Evolutionary conservation across 768 basidiomycete genomes (phyloP).

Genomic region (Dentipellis fragilis): DNA sequence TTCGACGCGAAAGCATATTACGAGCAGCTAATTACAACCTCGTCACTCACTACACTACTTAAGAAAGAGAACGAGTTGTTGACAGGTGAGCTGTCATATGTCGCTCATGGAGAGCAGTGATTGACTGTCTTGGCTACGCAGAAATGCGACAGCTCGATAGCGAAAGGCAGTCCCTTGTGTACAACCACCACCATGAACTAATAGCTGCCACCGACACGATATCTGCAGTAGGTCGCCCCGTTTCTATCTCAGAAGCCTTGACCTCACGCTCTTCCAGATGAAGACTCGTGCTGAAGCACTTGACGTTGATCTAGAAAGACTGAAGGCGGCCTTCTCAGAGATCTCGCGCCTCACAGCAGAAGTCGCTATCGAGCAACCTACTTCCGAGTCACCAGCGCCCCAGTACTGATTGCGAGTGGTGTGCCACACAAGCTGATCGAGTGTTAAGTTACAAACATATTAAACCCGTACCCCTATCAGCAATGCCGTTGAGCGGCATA

Average conservation of each 20-base stretch:
- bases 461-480: no score
- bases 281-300: conserved; percentile 79
- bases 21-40: conserved; percentile 76
- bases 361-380: conserved; percentile 37
- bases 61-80: conserved; percentile 78
- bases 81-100: conserved; percentile 32
- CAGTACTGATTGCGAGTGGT: background rate
- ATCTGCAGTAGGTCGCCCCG: conserved; percentile 35
- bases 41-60: conserved; percentile 61
- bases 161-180: conserved; percentile 85
- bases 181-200: conserved; percentile 92
- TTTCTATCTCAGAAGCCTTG: background rate
- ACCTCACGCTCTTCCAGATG: conserved; percentile 45
- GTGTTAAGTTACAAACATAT: background rate
- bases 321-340: conserved; percentile 75
- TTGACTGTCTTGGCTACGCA: conserved; percentile 17
- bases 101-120: no score
- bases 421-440: background rate
- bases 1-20: conserved; percentile 84
- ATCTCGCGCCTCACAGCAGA: conserved; percentile 73
- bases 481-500: no score
- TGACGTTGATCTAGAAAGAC: conserved; percentile 73
- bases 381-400: background rate
- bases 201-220: conserved; percentile 93
- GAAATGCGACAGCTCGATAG: conserved; percentile 84